Evolutionary conservation across 2,329 filamentous ascomycete species (phyloP), one percentile per base, ranked within the genome.

Genomic region (Chaetomium strumarium): DNA sequence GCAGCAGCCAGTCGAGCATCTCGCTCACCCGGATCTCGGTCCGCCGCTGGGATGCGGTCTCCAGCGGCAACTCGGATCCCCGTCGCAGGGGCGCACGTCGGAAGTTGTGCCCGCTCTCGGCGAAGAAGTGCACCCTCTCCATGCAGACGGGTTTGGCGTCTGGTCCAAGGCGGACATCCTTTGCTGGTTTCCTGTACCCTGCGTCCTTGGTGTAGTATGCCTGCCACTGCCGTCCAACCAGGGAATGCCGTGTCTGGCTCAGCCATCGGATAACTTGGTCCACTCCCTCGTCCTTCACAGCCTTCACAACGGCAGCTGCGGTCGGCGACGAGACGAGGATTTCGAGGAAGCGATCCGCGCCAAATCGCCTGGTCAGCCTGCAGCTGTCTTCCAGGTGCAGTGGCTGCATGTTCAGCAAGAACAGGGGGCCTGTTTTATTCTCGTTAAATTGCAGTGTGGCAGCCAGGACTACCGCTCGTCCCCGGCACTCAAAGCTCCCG

Each of bases 281-380:
- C 1, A 65, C 57, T 1, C 67, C 66, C 0, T 66, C 64, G 3
- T 72, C 60, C 14, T 64, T 67, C 2, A 71, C 52, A 0, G 66
- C 45, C 0, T 55, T 46, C 0, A 68, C 65, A 0, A 63, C 60
- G 2, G 66, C 58, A 2, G 60, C 65, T 0, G 63, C 64, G 1
- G 61, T 66, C 0, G 73, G 68, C 0, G 70, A 70, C 0, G 81
- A 80, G 5, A 83, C 68, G 5, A 73, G 62, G 0, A 85, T 52
- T 49, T 84, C 78, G 1, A 85, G 55, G 42, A 83, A 83, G 0
- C 81, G 72, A 56, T 85, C 80, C 0, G 74, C 65, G 0, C 81
- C 80, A 57, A 82, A 83, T 5, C 74, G 75, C 12, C 81, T 74
- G 17, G 68, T 67, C 0, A 84, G 63, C 1, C 81, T 75, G 62